These are phyloP conservation scores for Carex arenaria DNA, from an alignment of 202 grass and related monocot genomes.

Conservation along the genomic window DNA sequence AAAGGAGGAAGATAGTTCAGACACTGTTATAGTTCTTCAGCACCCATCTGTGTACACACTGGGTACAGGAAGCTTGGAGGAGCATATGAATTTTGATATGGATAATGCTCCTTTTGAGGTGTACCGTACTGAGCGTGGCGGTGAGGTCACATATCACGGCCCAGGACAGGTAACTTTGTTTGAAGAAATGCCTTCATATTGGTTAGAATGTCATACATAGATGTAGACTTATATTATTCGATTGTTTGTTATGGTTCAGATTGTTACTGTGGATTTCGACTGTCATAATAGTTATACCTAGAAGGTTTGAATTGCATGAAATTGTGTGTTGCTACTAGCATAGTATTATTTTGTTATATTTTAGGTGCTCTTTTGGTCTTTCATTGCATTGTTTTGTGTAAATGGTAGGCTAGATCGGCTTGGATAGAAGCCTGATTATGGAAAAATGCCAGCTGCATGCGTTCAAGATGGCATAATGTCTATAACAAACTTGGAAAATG, in stretches of 20 bases:
- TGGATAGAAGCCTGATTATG: neutral
- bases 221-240: neutral
- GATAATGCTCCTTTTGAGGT: slow-evolving; percentile 55
- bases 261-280: neutral
- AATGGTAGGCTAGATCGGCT: neutral
- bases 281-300: neutral
- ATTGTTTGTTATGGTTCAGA: neutral
- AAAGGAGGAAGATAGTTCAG: slow-evolving; percentile 37
- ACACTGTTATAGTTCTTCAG: slow-evolving; percentile 61
- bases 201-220: neutral
- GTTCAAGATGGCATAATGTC: neutral
- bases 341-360: neutral
- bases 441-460: neutral
- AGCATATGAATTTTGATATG: slow-evolving; percentile 61
- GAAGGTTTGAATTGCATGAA: neutral
- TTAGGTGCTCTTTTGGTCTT: neutral
- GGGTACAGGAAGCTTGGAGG: slow-evolving; percentile 35
- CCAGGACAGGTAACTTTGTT: slow-evolving; percentile 72
- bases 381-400: neutral
- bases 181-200: neutral
- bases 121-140: slow-evolving; percentile 58
- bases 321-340: neutral
- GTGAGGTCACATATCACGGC: slow-evolving; percentile 90
- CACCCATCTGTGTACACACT: slow-evolving; percentile 67
- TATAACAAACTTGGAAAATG: neutral